Percentiles rank a stretch among this genome's conserved stretches.
These are phyloP conservation scores for Flaveria trinervia DNA, from an alignment of 129 eudicot species.

Conservation along the genomic window DNA sequence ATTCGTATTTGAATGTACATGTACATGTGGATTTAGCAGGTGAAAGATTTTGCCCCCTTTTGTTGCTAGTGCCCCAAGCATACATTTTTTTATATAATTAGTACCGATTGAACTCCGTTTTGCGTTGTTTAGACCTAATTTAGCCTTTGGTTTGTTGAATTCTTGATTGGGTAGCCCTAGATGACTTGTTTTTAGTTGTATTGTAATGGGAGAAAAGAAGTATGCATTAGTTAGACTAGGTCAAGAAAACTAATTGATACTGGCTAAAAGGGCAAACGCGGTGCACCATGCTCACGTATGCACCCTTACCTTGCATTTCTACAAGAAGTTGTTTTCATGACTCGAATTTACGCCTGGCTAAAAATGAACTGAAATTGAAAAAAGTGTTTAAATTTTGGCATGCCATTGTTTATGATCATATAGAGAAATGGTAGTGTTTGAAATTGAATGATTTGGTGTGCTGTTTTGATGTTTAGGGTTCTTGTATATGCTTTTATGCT, in stretches of 20 bases:
- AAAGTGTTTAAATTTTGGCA: neutral
- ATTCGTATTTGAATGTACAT: neutral
- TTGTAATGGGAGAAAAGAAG: neutral
- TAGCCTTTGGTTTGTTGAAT: slow-evolving; percentile 13
- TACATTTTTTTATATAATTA: neutral
- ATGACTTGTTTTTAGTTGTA: neutral
- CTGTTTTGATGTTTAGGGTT: neutral
- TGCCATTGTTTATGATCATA: neutral
- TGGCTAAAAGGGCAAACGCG: too few species aligned
- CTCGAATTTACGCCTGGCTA: neutral
- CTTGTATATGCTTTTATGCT: slow-evolving; percentile 1
- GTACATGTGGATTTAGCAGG: neutral
- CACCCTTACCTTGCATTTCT: too few species aligned
- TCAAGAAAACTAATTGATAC: neutral
- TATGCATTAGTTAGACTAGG: neutral
- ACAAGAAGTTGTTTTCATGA: too few species aligned
- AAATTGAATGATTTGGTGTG: neutral
- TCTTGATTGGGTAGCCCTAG: slow-evolving; percentile 16
- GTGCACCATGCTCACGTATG: too few species aligned
- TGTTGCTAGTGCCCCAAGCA: neutral
- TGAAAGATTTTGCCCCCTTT: neutral
- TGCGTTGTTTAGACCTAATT: neutral
- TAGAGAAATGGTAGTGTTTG: slow-evolving; percentile 11
- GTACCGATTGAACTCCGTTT: neutral
- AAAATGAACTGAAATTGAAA: neutral